Base-by-base conservation (phyloP, 306 rosid genomes). In the Pachyrhizus erosus region DNA sequence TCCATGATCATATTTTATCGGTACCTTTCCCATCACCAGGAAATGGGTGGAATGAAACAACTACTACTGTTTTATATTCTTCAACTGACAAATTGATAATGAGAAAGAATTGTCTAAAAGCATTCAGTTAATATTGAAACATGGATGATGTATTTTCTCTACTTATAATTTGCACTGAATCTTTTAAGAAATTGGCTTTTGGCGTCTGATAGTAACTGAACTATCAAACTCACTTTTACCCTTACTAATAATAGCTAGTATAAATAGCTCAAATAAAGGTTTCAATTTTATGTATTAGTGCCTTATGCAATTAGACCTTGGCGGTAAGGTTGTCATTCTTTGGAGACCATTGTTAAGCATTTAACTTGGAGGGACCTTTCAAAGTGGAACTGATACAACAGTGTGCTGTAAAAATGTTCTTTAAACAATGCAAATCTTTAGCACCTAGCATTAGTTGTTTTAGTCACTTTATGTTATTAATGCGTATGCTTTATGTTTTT, bases 1-100 rank as follows among this genome's bases (percentile, higher is more conserved):
- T 31, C 52, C 42, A 60, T 17, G 31, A 46, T 24, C 40, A 45
- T 31, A 23, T 73, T 70, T 70, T 26, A 46, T 71, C 43, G 39
- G 57, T 60, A 70, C 27, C 20, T 80, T 79, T 20, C 15, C 48
- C n/a, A 21, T 71, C 9, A 21, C 42, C 62, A 73, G 75, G 75
- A 81, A 24, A 81, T 45, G 72, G 42, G 15, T 81, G 57, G 54
- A 61, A 71, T 33, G 70, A 64, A 64, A 64, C 17, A 21, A 29
- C 45, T 72, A 23, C 7, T 11, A 40, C 26, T 70, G 12, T 70
- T 61, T 43, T 43, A 60, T 57, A 60, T 80, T 81, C 34, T 64
- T 29, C 57, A 74, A 26, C 46, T 73, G 57, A 62, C 76, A 74
- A 75, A 39, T 54, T 66, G 61, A 75, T 40, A 2, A 49, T 24